A percentile compares a stretch with the other conserved stretches of the same genome.
Evolutionary conservation across 305 asterid species (phyloP).

Genomic region (Fraxinus greggii): DNA sequence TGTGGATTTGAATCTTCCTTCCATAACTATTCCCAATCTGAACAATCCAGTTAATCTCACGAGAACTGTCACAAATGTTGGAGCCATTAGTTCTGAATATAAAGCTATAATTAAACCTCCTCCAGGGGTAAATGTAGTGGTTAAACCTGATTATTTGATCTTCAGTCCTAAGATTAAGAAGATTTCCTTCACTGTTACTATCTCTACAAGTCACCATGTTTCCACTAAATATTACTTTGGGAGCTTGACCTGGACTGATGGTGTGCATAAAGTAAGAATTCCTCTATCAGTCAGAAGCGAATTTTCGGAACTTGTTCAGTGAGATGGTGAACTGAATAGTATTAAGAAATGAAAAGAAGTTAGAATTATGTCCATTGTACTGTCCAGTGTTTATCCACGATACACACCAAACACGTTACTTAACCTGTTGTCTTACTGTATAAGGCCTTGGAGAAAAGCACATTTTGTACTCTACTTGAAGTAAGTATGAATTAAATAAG

Average conservation of each 20-base stretch:
- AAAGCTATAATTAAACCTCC: constrained; percentile 26
- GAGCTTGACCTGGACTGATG: constrained; percentile 51
- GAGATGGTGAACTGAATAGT: neutral
- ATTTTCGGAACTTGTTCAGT: constrained; percentile 12
- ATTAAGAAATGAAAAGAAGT: neutral
- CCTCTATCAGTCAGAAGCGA: constrained; percentile 46
- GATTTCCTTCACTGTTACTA: constrained; percentile 40
- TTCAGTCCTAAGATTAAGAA: constrained; percentile 35
- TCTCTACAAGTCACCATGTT: constrained; percentile 36
- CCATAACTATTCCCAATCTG: constrained; percentile 41
- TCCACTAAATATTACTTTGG: constrained; percentile 45
- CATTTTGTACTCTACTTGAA: neutral
- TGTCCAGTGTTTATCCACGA: neutral
- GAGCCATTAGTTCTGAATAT: constrained; percentile 34
- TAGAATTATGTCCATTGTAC: neutral
- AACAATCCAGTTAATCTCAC: constrained; percentile 25
- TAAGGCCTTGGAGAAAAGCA: neutral
- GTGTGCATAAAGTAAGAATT: constrained; percentile 40
- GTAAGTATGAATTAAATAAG: neutral
- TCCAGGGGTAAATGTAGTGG: constrained; percentile 21
- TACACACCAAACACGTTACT: neutral
- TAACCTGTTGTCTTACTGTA: neutral
- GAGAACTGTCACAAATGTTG: constrained; percentile 52
- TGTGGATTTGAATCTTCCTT: constrained; percentile 48
- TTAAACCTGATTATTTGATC: constrained; percentile 34